Evolutionary conservation across 192 early-diverging fungal genomes (phyloP).

Genomic region (Tieghemiomyces parasiticus): DNA sequence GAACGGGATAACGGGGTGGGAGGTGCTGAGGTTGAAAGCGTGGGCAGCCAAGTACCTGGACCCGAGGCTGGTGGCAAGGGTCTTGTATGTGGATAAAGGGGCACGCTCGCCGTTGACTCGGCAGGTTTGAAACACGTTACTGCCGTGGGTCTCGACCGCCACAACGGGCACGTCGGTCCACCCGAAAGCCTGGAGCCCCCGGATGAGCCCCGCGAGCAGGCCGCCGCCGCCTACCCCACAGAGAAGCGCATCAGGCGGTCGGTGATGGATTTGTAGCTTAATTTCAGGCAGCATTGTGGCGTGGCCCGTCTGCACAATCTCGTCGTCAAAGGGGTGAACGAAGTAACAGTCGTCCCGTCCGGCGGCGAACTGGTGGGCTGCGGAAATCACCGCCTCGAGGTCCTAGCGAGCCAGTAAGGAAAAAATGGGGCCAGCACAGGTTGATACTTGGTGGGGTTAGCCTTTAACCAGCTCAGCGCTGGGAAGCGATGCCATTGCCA

Average conservation of each 20-base stretch:
- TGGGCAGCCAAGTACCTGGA: constrained; percentile 25
- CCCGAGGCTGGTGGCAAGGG: constrained; percentile 28
- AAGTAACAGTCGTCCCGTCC: constrained; percentile 18
- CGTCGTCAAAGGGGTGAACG: constrained; percentile 41
- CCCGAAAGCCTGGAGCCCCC: constrained; percentile 36
- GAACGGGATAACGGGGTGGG: constrained; percentile 38
- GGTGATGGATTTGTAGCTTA: constrained; percentile 36
- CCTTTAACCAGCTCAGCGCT: constrained; percentile 26
- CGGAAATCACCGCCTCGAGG: neutral
- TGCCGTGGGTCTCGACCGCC: constrained; percentile 59
- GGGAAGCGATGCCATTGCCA: no score
- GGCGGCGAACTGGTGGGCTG: constrained; percentile 5
- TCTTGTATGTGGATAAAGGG: constrained; percentile 25
- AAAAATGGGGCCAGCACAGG: no score
- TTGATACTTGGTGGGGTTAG: neutral
- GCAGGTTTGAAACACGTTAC: constrained; percentile 50
- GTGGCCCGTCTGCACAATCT: constrained; percentile 40
- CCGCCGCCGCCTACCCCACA: constrained; percentile 56
- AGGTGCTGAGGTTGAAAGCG: constrained; percentile 27
- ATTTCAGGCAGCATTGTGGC: constrained; percentile 45
- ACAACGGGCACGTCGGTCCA: constrained; percentile 56
- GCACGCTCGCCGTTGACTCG: constrained; percentile 34
- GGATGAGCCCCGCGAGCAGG: constrained; percentile 47
- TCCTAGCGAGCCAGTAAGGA: constrained; percentile 5
- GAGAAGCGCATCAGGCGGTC: constrained; percentile 44